Conservation (phyloP, 441 rosid genomes). For the Gossypium lobatum region DNA sequence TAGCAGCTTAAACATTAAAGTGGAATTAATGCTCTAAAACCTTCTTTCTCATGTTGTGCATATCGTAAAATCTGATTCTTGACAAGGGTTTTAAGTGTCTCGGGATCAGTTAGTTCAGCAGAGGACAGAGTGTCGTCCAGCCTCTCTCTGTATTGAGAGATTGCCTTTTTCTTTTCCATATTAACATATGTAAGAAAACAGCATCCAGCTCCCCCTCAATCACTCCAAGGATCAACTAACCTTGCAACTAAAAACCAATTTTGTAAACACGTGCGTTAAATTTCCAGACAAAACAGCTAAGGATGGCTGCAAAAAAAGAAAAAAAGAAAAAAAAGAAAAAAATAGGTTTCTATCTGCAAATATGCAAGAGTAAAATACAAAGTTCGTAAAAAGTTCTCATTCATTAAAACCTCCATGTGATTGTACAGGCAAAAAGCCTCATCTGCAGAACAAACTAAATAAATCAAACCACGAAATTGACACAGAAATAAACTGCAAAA, state of each 20-base stretch:
- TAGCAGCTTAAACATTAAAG: not conserved
- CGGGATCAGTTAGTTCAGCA: constrained; percentile 52
- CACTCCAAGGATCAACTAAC: constrained; percentile 1
- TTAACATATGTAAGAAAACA: constrained; percentile 28
- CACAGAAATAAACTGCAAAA: not conserved
- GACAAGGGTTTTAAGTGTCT: constrained; percentile 48
- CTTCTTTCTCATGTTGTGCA: constrained; percentile 37
- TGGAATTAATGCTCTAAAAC: constrained; percentile 25
- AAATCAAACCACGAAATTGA: not conserved
- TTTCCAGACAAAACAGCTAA: not conserved
- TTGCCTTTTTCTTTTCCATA: constrained; percentile 47
- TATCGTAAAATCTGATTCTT: constrained; percentile 50
- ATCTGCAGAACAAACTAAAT: not conserved
- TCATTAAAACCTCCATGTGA: not conserved
- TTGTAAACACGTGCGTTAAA: not conserved
- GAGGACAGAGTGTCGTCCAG: constrained; percentile 70
- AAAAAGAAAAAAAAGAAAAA: not conserved
- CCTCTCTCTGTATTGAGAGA: constrained; percentile 61
- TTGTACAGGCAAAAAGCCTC: not conserved
- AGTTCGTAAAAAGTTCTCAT: not conserved
- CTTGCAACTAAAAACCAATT: not conserved
- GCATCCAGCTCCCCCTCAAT: constrained; percentile 3
- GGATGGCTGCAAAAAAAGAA: not conserved
- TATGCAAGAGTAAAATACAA: not conserved
- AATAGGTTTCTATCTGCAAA: not conserved